phyloP scores from a whole-genome alignment of 1,284 basidiomycete species.

The Rhodotorula sp. region DNA sequence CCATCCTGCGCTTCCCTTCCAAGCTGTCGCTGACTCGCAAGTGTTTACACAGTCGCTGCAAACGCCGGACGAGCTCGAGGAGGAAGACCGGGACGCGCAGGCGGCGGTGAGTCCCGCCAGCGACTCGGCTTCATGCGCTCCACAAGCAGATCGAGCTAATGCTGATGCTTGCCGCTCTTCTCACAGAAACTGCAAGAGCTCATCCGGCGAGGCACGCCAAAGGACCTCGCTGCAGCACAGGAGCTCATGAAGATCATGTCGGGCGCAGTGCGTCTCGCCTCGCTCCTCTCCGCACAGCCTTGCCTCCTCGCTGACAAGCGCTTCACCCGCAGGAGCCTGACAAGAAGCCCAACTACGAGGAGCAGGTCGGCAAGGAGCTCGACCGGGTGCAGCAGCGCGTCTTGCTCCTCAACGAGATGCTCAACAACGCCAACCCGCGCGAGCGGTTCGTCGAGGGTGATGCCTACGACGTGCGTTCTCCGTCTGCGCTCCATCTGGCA shows the following conservation, averaged over 20 bases:
- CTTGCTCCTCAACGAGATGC: constrained; percentile 90
- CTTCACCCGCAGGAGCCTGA: constrained; percentile 68
- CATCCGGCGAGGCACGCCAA: constrained; percentile 90
- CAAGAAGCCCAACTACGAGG: constrained; percentile 85
- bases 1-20: constrained; percentile 43
- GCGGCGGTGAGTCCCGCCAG: constrained; percentile 61
- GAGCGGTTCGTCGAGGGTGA: constrained; percentile 66
- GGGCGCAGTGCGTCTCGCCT: constrained; percentile 63
- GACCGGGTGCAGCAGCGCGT: constrained; percentile 94
- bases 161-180: too few species aligned
- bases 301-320: not conserved
- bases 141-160: not conserved
- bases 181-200: constrained; percentile 86
- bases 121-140: too few species aligned
- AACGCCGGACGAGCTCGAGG: constrained; percentile 92
- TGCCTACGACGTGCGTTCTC: constrained; percentile 76
- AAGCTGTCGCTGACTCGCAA: not conserved
- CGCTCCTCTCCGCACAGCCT: not conserved
- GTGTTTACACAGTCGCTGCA: constrained; percentile 69
- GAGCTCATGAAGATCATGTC: constrained; percentile 96
- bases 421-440: constrained; percentile 78
- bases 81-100: constrained; percentile 92
- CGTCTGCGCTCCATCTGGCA: not conserved
- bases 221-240: constrained; percentile 92
- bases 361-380: constrained; percentile 84